Evolutionary conservation across 2,329 filamentous ascomycete genomes (phyloP).

Genomic region (Cordyceps tenuipes): DNA sequence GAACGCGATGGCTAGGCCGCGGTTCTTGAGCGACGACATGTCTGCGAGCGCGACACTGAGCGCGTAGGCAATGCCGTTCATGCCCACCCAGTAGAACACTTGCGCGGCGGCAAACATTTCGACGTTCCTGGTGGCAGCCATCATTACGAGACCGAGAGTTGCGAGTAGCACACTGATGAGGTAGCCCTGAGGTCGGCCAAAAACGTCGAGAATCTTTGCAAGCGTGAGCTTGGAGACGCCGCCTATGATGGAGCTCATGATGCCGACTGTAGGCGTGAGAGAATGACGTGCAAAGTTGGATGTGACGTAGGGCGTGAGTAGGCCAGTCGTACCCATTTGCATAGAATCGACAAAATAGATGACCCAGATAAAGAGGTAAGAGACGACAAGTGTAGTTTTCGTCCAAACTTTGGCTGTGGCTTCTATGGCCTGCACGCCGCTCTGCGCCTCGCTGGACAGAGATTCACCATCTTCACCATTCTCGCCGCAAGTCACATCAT

Average conservation of each 20-base stretch:
- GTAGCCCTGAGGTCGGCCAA: conserved; percentile 28
- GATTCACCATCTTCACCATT: conserved; percentile 10
- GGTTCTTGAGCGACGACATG: conserved; percentile 29
- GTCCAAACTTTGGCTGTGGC: conserved; percentile 33
- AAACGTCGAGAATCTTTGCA: conserved; percentile 30
- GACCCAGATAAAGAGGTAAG: conserved; percentile 22
- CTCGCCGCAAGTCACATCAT: background rate
- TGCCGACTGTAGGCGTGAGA: conserved; percentile 35
- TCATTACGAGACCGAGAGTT: conserved; percentile 41
- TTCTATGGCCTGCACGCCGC: conserved; percentile 32
- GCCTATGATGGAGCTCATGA: conserved; percentile 31
- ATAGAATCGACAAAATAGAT: background rate
- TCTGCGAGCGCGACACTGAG: conserved; percentile 57
- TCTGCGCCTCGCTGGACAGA: conserved; percentile 19
- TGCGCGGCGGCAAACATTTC: conserved; percentile 25
- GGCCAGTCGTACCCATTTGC: background rate
- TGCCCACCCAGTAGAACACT: conserved; percentile 51
- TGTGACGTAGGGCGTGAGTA: conserved; percentile 23
- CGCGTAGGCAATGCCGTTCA: conserved; percentile 46
- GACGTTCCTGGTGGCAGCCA: conserved; percentile 43
- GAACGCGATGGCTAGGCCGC: conserved; percentile 23
- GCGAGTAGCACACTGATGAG: conserved; percentile 22
- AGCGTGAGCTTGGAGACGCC: conserved; percentile 20
- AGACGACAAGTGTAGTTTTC: conserved; percentile 27
- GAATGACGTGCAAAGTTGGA: conserved; percentile 25